Evolutionary conservation across 139 green algal species (phyloP).

Genomic region (Zygnema cylindricum): DNA sequence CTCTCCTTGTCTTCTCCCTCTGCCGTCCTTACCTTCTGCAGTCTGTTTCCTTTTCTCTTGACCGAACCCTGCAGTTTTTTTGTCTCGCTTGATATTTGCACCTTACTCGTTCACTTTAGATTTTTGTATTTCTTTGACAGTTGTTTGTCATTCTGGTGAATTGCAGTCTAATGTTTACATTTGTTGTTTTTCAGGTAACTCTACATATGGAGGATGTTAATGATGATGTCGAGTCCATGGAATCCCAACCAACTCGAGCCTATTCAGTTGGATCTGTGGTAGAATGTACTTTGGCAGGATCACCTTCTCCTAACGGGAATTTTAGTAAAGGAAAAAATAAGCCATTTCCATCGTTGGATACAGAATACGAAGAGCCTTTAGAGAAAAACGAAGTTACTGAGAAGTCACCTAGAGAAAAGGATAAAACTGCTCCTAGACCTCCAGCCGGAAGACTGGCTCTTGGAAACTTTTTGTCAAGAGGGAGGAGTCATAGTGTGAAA

Average conservation of each 20-base stretch:
- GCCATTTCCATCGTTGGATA: not conserved
- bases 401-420: not conserved
- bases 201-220: not conserved
- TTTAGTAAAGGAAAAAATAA: not conserved
- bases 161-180: too few relatives aligned
- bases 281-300: not conserved
- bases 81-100: too few relatives aligned
- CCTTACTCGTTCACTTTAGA: too few relatives aligned
- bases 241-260: not conserved
- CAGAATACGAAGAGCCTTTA: not conserved
- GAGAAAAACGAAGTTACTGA: not conserved
- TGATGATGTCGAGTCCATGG: slow-evolving; percentile 1
- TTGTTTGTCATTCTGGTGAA: too few relatives aligned
- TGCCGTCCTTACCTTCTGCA: too few relatives aligned
- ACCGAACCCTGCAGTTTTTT: too few relatives aligned
- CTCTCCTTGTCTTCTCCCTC: too few relatives aligned
- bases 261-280: not conserved
- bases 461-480: not conserved
- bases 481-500: not conserved
- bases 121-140: too few relatives aligned
- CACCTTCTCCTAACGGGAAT: not conserved
- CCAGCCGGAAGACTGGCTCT: not conserved
- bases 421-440: not conserved
- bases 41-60: too few relatives aligned
- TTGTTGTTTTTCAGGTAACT: not conserved